Conservation (phyloP, 116 monocot genomes). For the Thalassia testudinum region DNA sequence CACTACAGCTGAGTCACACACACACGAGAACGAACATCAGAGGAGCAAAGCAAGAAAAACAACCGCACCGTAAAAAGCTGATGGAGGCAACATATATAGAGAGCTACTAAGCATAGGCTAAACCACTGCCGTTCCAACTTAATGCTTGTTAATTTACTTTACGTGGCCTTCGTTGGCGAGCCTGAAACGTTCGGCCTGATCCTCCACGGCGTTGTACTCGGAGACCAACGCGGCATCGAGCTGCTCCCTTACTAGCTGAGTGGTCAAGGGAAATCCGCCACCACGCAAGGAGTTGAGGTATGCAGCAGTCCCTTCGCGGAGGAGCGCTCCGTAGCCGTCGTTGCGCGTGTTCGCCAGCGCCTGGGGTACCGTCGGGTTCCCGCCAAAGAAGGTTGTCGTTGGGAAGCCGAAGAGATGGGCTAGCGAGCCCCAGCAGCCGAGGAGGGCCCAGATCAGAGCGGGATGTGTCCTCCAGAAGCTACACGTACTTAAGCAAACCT, state of each 20-base stretch:
- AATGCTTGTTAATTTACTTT: too few relatives aligned
- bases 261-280: slow-evolving; percentile 18
- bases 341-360: slow-evolving; percentile 30
- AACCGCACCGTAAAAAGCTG: too few relatives aligned
- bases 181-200: slow-evolving; percentile 54
- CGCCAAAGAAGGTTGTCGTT: slow-evolving; percentile 1
- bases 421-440: slow-evolving; percentile 24
- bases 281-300: slow-evolving; percentile 56
- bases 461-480: slow-evolving; percentile 57
- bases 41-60: too few relatives aligned
- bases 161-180: slow-evolving; percentile 33
- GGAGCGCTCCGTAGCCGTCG: slow-evolving; percentile 43
- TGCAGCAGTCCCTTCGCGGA: slow-evolving; percentile 39
- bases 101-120: too few relatives aligned
- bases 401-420: slow-evolving; percentile 21
- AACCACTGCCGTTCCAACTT: too few relatives aligned
- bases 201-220: slow-evolving; percentile 21
- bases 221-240: slow-evolving; percentile 19
- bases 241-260: slow-evolving; percentile 35
- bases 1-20: too few relatives aligned
- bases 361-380: slow-evolving; percentile 18
- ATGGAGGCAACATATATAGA: too few relatives aligned
- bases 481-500: neutral
- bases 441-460: slow-evolving; percentile 14
- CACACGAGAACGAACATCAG: too few relatives aligned